Base-by-base conservation (phyloP, 2,329 filamentous ascomycete genomes). In the Pyrenophora seminiperda region DNA sequence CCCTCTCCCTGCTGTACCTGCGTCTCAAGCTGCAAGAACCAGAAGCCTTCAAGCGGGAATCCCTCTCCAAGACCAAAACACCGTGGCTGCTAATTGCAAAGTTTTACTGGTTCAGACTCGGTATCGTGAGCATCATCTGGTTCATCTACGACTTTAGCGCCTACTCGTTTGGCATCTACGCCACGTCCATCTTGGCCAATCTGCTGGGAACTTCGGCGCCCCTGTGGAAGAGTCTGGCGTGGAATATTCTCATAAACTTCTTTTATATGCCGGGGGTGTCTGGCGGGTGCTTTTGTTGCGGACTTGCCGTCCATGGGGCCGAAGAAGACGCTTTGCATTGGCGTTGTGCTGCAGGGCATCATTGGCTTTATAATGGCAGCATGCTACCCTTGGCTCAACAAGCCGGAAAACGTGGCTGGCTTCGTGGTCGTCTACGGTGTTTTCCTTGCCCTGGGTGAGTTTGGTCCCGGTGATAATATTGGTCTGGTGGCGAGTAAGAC, bases 381-480 rank as follows among this genome's bases (percentile, higher is more conserved):
- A 7, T 84, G 84, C 58, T 96, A 96, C 73, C 73, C 76, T 5
- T 81, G 80, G 43, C 81, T 97, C n/a, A 84, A 85, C 0, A 80
- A 84, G 42, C 77, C 85, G 0, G 66, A 80, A 52, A 84, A 90
- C 52, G 84, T 94, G 4, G 90, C 80, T 6, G 89, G 79, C 0
- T 95, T 94, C 61, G 86, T 89, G 1, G 87, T 91, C 4, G 83
- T 93, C 2, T 93, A 91, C 61, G 90, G 83, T 13, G 79, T 94
- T 56, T 94, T 94, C 76, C 77, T 90, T 1, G 83, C 86, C 0
- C 79, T 93, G 1, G 90, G 90, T 41, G 90, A 94, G 71, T 75
- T 95, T 32, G 91, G 92, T 0, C 91, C 92, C 0, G 92, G 92
- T 10, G 89, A 96, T 77, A 96, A 96, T 71, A 96, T 96, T 61